Percentiles rank a stretch among this genome's conserved stretches.
These are phyloP conservation scores for Plasmodium malariae DNA, from an alignment of 169 alveolate genomes.

Conservation along the genomic window DNA sequence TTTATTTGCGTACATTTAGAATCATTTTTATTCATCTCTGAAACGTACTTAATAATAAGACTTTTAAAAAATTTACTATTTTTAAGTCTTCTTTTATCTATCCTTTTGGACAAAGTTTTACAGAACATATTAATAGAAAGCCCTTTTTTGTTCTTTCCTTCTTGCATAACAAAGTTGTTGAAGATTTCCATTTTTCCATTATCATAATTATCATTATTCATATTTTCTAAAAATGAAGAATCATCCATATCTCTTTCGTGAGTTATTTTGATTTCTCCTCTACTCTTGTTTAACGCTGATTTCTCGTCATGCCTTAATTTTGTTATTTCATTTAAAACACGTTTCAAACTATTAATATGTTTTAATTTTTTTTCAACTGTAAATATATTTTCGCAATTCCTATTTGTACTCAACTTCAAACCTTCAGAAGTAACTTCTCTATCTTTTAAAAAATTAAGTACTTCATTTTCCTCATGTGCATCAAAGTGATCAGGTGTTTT, in stretches of 20 bases:
- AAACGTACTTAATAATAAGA: constrained; percentile 1
- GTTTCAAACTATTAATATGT: constrained; percentile 42
- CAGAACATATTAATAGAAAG: constrained; percentile 4
- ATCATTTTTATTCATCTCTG: constrained; percentile 16
- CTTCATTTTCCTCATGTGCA: constrained; percentile 72
- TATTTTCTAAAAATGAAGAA: constrained; percentile 34
- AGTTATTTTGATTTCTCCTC: neutral
- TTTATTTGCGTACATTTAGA: constrained; percentile 18
- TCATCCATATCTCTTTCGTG: neutral
- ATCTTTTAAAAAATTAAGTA: constrained; percentile 65
- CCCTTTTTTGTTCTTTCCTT: neutral
- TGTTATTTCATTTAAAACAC: constrained; percentile 35
- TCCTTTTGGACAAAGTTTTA: constrained; percentile 52
- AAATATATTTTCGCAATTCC: constrained; percentile 23
- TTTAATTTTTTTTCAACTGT: constrained; percentile 43
- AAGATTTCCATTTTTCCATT: constrained; percentile 7
- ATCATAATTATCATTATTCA: constrained; percentile 12
- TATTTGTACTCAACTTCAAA: neutral
- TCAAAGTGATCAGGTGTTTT: constrained; percentile 22
- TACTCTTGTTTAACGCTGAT: constrained; percentile 10
- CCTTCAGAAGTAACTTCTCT: constrained; percentile 30
- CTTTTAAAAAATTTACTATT: constrained; percentile 25
- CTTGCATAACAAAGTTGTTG: constrained; percentile 10
- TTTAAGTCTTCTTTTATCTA: constrained; percentile 35
- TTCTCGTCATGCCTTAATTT: constrained; percentile 31